Evolutionary conservation across 2,329 filamentous ascomycete species (phyloP).

Genomic region (Fusarium pseudocircinatum): DNA sequence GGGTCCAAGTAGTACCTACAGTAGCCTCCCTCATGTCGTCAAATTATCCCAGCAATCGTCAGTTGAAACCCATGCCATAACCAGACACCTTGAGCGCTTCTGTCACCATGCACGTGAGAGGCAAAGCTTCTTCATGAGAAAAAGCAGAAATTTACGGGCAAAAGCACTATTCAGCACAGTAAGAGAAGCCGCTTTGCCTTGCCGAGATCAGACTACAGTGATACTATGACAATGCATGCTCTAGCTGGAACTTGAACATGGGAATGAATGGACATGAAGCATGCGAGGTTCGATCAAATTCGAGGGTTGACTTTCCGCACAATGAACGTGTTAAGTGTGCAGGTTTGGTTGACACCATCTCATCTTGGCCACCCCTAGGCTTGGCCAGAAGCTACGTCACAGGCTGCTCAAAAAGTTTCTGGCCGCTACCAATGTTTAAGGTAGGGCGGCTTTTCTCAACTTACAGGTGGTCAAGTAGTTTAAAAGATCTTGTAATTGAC

Average conservation of each 20-base stretch:
- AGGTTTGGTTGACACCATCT: not conserved
- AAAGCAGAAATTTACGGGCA: not conserved
- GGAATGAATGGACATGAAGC: not conserved
- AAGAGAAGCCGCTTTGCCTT: not conserved
- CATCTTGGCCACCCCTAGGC: not conserved
- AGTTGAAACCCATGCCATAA: not conserved
- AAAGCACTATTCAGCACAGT: not conserved
- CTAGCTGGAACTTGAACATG: not conserved
- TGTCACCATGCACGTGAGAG: not conserved
- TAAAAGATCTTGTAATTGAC: not conserved
- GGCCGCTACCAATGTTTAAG: too few relatives aligned
- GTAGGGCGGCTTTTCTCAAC: not conserved
- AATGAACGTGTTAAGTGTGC: not conserved
- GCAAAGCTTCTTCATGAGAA: not conserved
- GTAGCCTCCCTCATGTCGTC: slow-evolving; percentile 8
- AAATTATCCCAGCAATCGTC: not conserved
- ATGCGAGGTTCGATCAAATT: not conserved
- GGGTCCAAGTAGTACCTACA: slow-evolving; percentile 14
- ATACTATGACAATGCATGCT: not conserved
- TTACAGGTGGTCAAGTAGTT: not conserved
- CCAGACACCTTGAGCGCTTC: not conserved
- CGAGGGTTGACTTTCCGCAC: not conserved
- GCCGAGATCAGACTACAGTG: not conserved
- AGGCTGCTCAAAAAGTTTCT: not conserved
- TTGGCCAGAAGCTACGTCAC: not conserved